Conservation (phyloP, 345 rosid species). For the Melaleuca quinquenervia region DNA sequence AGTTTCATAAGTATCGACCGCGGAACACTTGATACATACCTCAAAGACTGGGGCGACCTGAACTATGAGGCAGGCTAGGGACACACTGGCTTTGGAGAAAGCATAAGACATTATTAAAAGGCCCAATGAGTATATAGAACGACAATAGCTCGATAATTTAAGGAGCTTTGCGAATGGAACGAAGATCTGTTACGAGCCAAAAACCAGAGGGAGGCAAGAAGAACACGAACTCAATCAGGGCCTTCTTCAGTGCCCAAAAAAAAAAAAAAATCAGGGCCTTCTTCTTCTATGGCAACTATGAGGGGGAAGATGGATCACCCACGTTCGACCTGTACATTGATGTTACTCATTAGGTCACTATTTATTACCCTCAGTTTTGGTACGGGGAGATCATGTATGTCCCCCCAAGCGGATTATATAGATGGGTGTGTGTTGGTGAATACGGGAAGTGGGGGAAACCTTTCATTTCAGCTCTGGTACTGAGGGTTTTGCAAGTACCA, state of each 20-base stretch:
- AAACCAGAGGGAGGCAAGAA: neutral
- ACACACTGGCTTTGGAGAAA: too few species aligned
- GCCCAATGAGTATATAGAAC: too few species aligned
- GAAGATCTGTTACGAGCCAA: slow-evolving; percentile 8
- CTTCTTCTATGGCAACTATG: slow-evolving; percentile 1
- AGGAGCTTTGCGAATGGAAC: slow-evolving; percentile 4
- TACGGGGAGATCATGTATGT: neutral
- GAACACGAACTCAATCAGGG: neutral
- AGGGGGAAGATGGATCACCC: neutral
- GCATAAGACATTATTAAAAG: too few species aligned
- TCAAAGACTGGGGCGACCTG: too few species aligned
- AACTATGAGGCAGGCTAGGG: too few species aligned
- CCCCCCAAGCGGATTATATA: neutral
- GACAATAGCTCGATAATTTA: neutral
- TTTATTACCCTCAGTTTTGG: neutral
- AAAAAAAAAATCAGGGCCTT: too few species aligned
- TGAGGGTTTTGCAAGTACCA: neutral
- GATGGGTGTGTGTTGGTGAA: slow-evolving; percentile 5
- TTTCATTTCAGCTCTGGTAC: slow-evolving; percentile 8
- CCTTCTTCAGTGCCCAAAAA: too few species aligned
- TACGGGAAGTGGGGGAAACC: slow-evolving; percentile 9
- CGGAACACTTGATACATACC: neutral
- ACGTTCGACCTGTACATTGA: slow-evolving; percentile 12
- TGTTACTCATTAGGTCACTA: neutral
- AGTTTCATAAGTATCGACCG: slow-evolving; percentile 17